Conservation (phyloP, 441 rosid genomes). For the Erysimum cheiri region DNA sequence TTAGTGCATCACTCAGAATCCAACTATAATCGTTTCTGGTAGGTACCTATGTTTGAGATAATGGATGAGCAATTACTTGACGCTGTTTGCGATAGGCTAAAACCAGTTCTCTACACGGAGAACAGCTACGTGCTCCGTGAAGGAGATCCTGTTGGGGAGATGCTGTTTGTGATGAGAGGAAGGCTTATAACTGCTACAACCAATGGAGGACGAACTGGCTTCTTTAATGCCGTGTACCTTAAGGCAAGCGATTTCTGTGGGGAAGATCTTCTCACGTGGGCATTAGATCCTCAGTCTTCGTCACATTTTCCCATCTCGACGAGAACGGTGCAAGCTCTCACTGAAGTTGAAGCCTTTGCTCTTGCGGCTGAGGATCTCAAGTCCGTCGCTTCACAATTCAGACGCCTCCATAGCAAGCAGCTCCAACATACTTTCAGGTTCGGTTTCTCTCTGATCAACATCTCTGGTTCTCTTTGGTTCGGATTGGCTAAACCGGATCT, state of each 20-base stretch:
- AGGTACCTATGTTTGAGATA: slow-evolving; percentile 53
- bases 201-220: slow-evolving; percentile 41
- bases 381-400: slow-evolving; percentile 44
- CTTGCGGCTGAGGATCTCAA: slow-evolving; percentile 59
- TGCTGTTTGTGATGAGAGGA: slow-evolving; percentile 57
- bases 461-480: background rate
- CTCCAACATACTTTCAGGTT: slow-evolving; percentile 44
- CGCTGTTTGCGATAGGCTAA: slow-evolving; percentile 52
- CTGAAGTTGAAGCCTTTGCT: slow-evolving; percentile 65
- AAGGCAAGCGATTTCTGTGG: slow-evolving; percentile 47
- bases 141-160: slow-evolving; percentile 53
- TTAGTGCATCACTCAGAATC: background rate
- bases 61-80: slow-evolving; percentile 54
- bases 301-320: slow-evolving; percentile 47
- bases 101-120: slow-evolving; percentile 48
- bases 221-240: slow-evolving; percentile 32
- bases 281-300: slow-evolving; percentile 40
- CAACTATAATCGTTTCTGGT: slow-evolving; percentile 6
- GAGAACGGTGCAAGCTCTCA: slow-evolving; percentile 52
- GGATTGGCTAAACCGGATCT: background rate
- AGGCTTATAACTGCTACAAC: slow-evolving; percentile 49
- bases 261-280: slow-evolving; percentile 46
- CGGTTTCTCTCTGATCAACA: background rate
- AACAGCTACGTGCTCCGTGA: slow-evolving; percentile 50
- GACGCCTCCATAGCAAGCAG: slow-evolving; percentile 43